Base-by-base conservation (phyloP, 2,329 filamentous ascomycete genomes). In the Aspergillus sp. region DNA sequence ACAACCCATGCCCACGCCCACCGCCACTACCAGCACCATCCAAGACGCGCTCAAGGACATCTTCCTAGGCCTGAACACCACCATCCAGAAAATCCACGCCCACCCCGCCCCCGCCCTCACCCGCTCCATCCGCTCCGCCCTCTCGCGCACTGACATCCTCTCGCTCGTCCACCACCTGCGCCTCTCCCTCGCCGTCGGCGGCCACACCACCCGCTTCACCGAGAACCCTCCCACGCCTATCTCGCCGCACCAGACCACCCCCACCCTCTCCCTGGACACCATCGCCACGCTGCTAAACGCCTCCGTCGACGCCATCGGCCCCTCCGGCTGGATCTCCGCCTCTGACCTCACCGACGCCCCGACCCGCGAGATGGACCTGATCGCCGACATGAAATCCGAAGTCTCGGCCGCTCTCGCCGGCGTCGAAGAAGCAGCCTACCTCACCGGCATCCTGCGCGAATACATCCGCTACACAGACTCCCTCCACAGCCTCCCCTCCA, bases 381-480 rank as follows among this genome's bases (percentile, higher is more conserved):
- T 82, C 54, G 72, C 77, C 16, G 78, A 82, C 52, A 77, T 82
- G 72, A 76, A 78, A 59, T 77, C 78, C 4, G 80, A 82, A 62
- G 72, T 82, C 29, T 79, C 79, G 4, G 78, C 78, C 51, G 77
- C 79, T 1, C 72, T 80, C 6, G 76, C 78, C 16, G 78, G 79
- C 36, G 73, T 82, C 49, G 78, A 81, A 57, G 80, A 82, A 62
- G 78, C 80, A 1, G 74, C 73, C 2, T 78, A 81, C 60, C 70
- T 82, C 24, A 76, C 77, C 59, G 79, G 79, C 6, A 75, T 81
- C n/a, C 69, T 81, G 14, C 74, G 77, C 31, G 79, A 81, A 63
- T 79, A 78, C 50, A 69, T 81, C 49, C 71, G 77, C 32, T 80
- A 79, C 63, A 69, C 73, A 1, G 69, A 74, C 53, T 73, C 71